Conservation (phyloP, 345 rosid genomes). For the Hibiscus trionum region DNA sequence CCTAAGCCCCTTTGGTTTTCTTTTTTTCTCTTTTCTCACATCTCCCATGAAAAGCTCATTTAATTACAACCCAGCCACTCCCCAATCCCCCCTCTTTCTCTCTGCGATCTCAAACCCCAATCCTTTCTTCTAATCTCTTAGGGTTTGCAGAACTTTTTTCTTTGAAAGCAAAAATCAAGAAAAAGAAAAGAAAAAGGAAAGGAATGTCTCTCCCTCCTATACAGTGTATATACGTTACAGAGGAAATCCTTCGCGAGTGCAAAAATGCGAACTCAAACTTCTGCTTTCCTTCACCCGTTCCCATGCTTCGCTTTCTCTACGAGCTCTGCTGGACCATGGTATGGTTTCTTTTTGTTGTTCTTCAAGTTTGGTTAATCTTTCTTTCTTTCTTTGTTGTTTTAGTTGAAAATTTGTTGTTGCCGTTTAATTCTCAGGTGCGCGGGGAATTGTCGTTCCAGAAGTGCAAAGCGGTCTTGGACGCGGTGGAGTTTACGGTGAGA, state of each 20-base stretch:
- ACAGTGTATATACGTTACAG: constrained; percentile 64
- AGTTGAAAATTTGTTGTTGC: constrained; percentile 6
- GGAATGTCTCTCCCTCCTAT: constrained; percentile 59
- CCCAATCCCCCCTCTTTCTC: background rate
- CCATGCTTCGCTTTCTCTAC: constrained; percentile 80
- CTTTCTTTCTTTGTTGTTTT: background rate
- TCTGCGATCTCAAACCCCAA: background rate
- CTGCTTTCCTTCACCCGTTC: constrained; percentile 52
- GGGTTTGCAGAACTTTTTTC: background rate
- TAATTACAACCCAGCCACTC: constrained; percentile 4
- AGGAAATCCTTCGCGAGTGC: constrained; percentile 71
- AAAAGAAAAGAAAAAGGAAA: background rate
- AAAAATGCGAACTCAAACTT: constrained; percentile 54
- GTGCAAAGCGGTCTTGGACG: constrained; percentile 66
- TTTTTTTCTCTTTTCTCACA: background rate
- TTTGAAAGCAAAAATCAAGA: background rate
- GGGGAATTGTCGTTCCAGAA: constrained; percentile 86
- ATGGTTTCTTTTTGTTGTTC: background rate
- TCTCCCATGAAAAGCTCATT: background rate
- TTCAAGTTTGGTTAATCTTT: background rate
- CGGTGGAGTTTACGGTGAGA: constrained; percentile 47
- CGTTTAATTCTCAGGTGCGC: constrained; percentile 49
- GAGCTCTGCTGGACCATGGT: constrained; percentile 87
- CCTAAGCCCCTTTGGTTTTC: background rate
- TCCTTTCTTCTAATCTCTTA: background rate